These are phyloP conservation scores for Selaginella moellendorffii DNA, from an alignment of 75 land plant genomes.

Conservation along the genomic window DNA sequence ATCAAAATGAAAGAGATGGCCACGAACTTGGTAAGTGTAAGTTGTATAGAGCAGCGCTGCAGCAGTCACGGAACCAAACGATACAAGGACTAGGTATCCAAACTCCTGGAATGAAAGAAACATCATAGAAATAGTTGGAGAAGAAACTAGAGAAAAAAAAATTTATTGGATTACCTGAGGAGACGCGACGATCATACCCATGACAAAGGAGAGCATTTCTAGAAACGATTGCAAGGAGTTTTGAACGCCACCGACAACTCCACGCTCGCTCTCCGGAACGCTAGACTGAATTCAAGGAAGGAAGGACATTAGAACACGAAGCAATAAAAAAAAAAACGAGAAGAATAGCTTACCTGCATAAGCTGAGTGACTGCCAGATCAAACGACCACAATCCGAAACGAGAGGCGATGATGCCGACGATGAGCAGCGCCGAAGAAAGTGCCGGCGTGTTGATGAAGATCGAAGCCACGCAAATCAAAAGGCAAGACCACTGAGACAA, in stretches of 20 bases:
- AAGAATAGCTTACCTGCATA: constrained; percentile 32
- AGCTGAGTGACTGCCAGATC: constrained; percentile 85
- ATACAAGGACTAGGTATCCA: constrained; percentile 36
- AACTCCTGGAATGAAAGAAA: constrained; percentile 42
- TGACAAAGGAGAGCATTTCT: constrained; percentile 58
- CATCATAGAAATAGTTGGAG: not conserved
- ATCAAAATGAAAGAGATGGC: constrained; percentile 54
- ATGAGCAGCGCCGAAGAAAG: constrained; percentile 69
- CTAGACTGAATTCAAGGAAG: constrained; percentile 44
- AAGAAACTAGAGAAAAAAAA: not conserved
- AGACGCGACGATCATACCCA: constrained; percentile 60
- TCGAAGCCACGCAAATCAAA: constrained; percentile 55
- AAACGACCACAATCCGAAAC: constrained; percentile 95
- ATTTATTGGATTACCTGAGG: constrained; percentile 42
- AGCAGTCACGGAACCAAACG: constrained; percentile 33
- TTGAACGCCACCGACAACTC: constrained; percentile 88
- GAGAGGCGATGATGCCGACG: constrained; percentile 75
- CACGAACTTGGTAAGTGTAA: constrained; percentile 43
- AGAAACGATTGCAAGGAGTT: constrained; percentile 73
- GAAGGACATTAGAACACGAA: not conserved
- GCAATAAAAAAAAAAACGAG: not conserved
- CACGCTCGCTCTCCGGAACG: constrained; percentile 76
- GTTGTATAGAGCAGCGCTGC: constrained; percentile 45
- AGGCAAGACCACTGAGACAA: constrained; percentile 62
- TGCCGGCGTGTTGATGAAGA: constrained; percentile 32